Percentiles rank a stretch among this genome's conserved stretches.
Evolutionary conservation across 495 filamentous ascomycete genomes (phyloP).

Genomic region (Eremomyces bilateralis): DNA sequence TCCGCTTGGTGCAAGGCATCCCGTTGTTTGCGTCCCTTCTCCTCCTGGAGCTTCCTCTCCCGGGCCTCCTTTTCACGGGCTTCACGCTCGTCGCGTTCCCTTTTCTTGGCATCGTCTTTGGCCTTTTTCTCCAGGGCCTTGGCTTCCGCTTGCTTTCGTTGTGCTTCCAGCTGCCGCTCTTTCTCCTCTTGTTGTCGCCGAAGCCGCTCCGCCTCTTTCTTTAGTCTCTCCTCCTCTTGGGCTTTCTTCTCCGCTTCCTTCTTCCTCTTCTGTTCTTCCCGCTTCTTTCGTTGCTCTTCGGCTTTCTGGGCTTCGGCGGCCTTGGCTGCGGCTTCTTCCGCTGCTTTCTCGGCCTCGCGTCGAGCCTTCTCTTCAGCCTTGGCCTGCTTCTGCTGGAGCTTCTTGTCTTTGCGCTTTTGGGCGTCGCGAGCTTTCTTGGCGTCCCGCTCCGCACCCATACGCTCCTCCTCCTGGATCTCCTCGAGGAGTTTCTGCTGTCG

Average conservation of each 20-base stretch:
- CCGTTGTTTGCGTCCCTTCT: constrained; percentile 26
- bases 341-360: constrained; percentile 71
- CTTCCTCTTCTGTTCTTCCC: constrained; percentile 79
- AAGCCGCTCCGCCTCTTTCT: constrained; percentile 61
- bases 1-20: constrained; percentile 18
- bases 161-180: constrained; percentile 54
- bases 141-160: constrained; percentile 51
- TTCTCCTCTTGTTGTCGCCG: constrained; percentile 60
- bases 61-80: constrained; percentile 34
- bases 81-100: constrained; percentile 58
- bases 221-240: constrained; percentile 63
- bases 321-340: constrained; percentile 60
- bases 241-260: constrained; percentile 82
- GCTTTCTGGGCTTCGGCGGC: constrained; percentile 58
- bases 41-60: constrained; percentile 30
- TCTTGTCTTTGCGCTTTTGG: constrained; percentile 80
- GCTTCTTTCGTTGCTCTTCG: constrained; percentile 57
- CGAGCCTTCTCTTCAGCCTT: constrained; percentile 78
- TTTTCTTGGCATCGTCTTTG: constrained; percentile 36
- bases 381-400: constrained; percentile 58
- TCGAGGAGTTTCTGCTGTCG: constrained; percentile 79
- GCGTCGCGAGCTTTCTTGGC: constrained; percentile 88
- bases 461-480: constrained; percentile 69
- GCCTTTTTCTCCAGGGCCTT: constrained; percentile 53
- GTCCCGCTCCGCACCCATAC: constrained; percentile 50